Conservation (phyloP, 192 early-diverging fungal genomes). For the Rhizophagus clarus region DNA sequence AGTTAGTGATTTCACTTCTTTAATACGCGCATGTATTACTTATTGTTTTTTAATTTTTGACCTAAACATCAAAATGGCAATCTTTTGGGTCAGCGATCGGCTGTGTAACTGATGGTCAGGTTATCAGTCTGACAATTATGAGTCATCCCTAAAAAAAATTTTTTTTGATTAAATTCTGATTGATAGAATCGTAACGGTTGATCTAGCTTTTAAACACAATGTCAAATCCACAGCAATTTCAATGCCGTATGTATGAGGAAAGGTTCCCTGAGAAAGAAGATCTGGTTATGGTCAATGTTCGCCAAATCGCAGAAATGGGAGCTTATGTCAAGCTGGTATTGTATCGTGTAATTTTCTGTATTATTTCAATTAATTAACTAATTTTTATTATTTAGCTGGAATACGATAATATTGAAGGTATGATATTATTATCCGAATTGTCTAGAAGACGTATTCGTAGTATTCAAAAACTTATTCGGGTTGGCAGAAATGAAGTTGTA, state of each 20-base stretch:
- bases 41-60: too few relatives aligned
- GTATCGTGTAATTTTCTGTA: neutral
- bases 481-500: conserved; percentile 91
- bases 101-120: too few relatives aligned
- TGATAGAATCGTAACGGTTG: neutral
- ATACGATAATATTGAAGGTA: conserved; percentile 97
- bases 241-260: conserved; percentile 94
- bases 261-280: conserved; percentile 93
- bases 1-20: too few relatives aligned
- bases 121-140: too few relatives aligned
- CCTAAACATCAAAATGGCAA: too few relatives aligned
- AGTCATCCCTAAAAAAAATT: too few relatives aligned
- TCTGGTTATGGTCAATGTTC: conserved; percentile 96
- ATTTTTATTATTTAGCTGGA: conserved; percentile 56
- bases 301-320: conserved; percentile 93
- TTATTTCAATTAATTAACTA: neutral
- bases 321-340: conserved; percentile 88
- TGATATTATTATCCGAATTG: conserved; percentile 93
- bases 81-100: too few relatives aligned
- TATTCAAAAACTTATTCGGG: conserved; percentile 92
- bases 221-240: conserved; percentile 42
- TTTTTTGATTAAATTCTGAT: too few relatives aligned
- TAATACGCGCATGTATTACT: too few relatives aligned
- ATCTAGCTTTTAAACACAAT: neutral
- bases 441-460: conserved; percentile 94